Percentiles rank a stretch among this genome's conserved stretches.
Evolutionary conservation across 352 stramenopile species (phyloP).

Genomic region (Globisporangium splendens): DNA sequence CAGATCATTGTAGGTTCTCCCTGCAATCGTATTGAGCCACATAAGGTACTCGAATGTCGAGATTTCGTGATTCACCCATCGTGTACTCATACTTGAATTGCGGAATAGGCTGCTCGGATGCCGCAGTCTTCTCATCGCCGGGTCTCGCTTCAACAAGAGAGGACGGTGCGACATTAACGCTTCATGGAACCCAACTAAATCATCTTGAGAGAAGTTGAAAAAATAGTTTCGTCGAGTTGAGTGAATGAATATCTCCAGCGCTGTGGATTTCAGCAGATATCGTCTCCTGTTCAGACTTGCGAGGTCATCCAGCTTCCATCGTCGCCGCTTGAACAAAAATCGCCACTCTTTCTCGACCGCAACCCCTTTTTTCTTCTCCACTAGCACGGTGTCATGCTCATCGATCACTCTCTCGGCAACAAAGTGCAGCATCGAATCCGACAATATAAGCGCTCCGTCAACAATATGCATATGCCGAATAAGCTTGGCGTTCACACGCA

Average conservation of each 20-base stretch:
- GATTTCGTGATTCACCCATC: slow-evolving; percentile 87
- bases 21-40: slow-evolving; percentile 90
- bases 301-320: slow-evolving; percentile 75
- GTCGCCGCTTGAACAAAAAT: slow-evolving; percentile 72
- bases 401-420: slow-evolving; percentile 65
- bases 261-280: slow-evolving; percentile 80
- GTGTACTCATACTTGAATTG: slow-evolving; percentile 62
- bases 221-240: slow-evolving; percentile 86
- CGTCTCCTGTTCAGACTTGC: slow-evolving; percentile 58
- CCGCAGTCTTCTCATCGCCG: slow-evolving; percentile 67
- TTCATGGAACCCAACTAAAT: slow-evolving; percentile 62
- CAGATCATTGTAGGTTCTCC: slow-evolving; percentile 89
- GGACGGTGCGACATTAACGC: slow-evolving; percentile 57
- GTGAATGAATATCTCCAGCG: slow-evolving; percentile 79
- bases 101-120: slow-evolving; percentile 81
- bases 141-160: slow-evolving; percentile 61
- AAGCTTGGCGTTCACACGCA: slow-evolving; percentile 58
- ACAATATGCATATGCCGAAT: slow-evolving; percentile 78
- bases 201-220: slow-evolving; percentile 60
- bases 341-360: slow-evolving; percentile 42
- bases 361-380: slow-evolving; percentile 43
- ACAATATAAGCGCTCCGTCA: slow-evolving; percentile 54
- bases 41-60: slow-evolving; percentile 96
- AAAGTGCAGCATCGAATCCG: slow-evolving; percentile 54
- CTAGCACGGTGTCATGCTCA: slow-evolving; percentile 61